These are phyloP conservation scores for Chamaenerion angustifolium DNA, from an alignment of 345 rosid genomes.

Conservation along the genomic window DNA sequence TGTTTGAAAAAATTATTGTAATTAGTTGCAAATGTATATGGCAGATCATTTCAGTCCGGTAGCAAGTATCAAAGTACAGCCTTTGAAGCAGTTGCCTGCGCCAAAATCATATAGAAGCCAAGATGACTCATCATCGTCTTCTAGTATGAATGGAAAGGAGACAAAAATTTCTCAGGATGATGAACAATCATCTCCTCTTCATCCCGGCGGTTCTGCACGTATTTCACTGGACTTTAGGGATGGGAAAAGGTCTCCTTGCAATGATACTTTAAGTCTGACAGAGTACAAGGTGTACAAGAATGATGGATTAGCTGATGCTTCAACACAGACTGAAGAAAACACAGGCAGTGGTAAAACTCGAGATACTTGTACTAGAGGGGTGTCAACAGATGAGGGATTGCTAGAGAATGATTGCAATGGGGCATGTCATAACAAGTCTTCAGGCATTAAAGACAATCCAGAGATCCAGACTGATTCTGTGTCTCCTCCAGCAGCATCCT, in stretches of 20 bases:
- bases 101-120: slow-evolving; percentile 61
- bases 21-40: slow-evolving; percentile 5
- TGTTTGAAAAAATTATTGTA: background rate
- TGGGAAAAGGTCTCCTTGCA: slow-evolving; percentile 55
- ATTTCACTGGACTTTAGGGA: slow-evolving; percentile 55
- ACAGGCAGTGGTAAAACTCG: slow-evolving; percentile 18
- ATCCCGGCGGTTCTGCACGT: slow-evolving; percentile 40
- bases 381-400: slow-evolving; percentile 64
- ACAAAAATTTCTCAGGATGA: slow-evolving; percentile 65
- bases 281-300: slow-evolving; percentile 58
- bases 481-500: slow-evolving; percentile 57
- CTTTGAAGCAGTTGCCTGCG: slow-evolving; percentile 52
- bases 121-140: slow-evolving; percentile 70
- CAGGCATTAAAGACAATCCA: slow-evolving; percentile 25
- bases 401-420: slow-evolving; percentile 29
- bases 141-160: slow-evolving; percentile 57
- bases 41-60: slow-evolving; percentile 41
- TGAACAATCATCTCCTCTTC: slow-evolving; percentile 57
- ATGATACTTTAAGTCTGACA: slow-evolving; percentile 53
- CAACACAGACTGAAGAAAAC: slow-evolving; percentile 86
- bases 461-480: slow-evolving; percentile 40
- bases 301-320: slow-evolving; percentile 74
- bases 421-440: slow-evolving; percentile 19
- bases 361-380: slow-evolving; percentile 82
- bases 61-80: slow-evolving; percentile 18